A percentile compares a stretch with the other conserved stretches of the same genome.
phyloP scores from a whole-genome alignment of 805 yeast genomes.

The Lachancea quebecensis region DNA sequence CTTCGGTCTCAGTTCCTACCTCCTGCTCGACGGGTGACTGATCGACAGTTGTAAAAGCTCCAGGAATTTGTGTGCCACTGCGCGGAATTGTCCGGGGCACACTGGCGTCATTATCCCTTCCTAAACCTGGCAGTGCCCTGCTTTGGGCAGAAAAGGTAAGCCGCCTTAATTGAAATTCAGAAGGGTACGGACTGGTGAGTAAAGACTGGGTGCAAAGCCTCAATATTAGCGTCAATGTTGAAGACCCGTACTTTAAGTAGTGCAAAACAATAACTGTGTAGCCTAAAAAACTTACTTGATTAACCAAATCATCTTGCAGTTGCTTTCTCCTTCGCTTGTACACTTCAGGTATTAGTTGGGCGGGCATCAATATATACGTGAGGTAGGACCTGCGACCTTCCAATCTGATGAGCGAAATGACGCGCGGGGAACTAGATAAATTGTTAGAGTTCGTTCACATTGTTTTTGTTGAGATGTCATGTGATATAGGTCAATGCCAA shows the following conservation, averaged over 20 bases:
- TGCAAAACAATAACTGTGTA: slow-evolving; percentile 20
- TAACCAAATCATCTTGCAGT: slow-evolving; percentile 19
- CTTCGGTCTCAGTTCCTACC: slow-evolving; percentile 1
- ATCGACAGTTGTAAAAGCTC: not conserved
- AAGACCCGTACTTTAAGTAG: slow-evolving; percentile 26
- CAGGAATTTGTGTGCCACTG: not conserved
- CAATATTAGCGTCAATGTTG: slow-evolving; percentile 21
- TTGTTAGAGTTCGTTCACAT: not conserved
- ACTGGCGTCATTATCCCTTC: not conserved
- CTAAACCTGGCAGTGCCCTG: not conserved
- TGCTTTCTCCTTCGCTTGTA: slow-evolving; percentile 22
- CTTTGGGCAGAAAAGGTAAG: slow-evolving; percentile 1
- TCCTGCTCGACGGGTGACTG: not conserved
- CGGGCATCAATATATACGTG: not conserved
- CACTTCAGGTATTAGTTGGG: slow-evolving; percentile 1
- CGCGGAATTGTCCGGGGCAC: not conserved
- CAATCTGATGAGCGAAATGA: too few species aligned
- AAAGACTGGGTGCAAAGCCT: slow-evolving; percentile 36
- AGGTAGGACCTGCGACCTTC: not conserved
- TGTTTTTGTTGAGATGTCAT: not conserved
- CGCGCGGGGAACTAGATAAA: too few species aligned
- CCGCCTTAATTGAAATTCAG: slow-evolving; percentile 22
- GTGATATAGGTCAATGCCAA: not conserved
- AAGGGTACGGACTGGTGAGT: slow-evolving; percentile 37
- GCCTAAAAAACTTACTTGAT: slow-evolving; percentile 18